phyloP scores from a whole-genome alignment of 371 early-diverging fungal genomes.

The Zychaea mexicana region DNA sequence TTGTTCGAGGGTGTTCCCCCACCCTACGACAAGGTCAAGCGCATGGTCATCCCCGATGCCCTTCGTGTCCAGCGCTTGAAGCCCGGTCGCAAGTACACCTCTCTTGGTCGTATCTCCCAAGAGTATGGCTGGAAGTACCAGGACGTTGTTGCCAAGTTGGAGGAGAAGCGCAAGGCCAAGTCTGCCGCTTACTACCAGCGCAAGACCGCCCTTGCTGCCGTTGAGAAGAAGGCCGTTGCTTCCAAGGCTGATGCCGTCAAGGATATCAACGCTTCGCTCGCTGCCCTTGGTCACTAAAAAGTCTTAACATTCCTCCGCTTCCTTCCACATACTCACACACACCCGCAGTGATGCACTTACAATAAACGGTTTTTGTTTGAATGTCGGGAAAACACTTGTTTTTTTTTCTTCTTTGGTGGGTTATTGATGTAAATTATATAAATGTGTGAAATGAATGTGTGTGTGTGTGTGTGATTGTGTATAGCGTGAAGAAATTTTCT shows the following conservation, averaged over 20 bases:
- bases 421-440: no score
- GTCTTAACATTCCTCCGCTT: neutral
- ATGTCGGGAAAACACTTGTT: constrained; percentile 3
- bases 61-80: constrained; percentile 95
- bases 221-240: constrained; percentile 52
- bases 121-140: constrained; percentile 99
- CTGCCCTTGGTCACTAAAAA: constrained; percentile 63
- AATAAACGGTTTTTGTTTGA: constrained; percentile 8
- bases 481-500: neutral
- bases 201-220: constrained; percentile 61
- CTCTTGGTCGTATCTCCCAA: constrained; percentile 90
- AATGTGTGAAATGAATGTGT: no score
- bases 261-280: constrained; percentile 48
- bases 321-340: neutral
- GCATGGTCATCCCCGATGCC: constrained; percentile 96
- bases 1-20: constrained; percentile 99
- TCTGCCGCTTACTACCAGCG: constrained; percentile 90
- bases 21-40: constrained; percentile 96
- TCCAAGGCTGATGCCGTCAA: constrained; percentile 53
- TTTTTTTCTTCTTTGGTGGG: neutral
- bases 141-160: constrained; percentile 93
- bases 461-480: no score
- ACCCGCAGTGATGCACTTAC: neutral
- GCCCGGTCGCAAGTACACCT: constrained; percentile 98
- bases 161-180: constrained; percentile 97